Conservation (phyloP, 2,329 filamentous ascomycete species). For the Ophiocordyceps camponoti-saundersi region DNA sequence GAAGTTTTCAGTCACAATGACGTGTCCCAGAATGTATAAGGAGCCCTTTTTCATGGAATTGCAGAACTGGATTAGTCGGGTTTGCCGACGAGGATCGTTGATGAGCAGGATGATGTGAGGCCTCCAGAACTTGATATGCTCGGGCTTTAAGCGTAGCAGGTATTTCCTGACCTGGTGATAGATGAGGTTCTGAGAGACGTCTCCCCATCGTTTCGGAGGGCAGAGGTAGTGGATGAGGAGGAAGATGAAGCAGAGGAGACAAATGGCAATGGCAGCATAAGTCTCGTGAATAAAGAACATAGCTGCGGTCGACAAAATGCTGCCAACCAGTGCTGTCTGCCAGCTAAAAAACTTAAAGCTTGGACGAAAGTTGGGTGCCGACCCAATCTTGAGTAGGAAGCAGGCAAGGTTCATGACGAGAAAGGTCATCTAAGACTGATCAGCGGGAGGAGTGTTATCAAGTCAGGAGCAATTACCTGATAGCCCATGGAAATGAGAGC, state of each 20-base stretch:
- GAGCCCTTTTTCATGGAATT: slow-evolving; percentile 82
- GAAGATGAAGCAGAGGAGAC: slow-evolving; percentile 60
- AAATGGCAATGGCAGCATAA: slow-evolving; percentile 61
- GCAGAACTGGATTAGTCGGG: slow-evolving; percentile 75
- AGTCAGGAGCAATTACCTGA: slow-evolving; percentile 27
- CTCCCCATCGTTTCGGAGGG: slow-evolving; percentile 77
- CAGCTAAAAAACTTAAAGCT: slow-evolving; percentile 83
- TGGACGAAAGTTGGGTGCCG: slow-evolving; percentile 75
- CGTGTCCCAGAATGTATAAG: slow-evolving; percentile 71
- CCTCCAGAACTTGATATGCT: slow-evolving; percentile 89
- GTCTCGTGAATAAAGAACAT: slow-evolving; percentile 86
- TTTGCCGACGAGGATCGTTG: slow-evolving; percentile 67
- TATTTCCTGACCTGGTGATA: slow-evolving; percentile 80
- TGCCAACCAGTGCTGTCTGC: slow-evolving; percentile 61
- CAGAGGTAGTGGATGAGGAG: slow-evolving; percentile 72
- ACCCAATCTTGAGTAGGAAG: slow-evolving; percentile 72
- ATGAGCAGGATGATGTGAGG: slow-evolving; percentile 75
- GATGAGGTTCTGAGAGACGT: slow-evolving; percentile 77
- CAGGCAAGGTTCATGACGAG: slow-evolving; percentile 78
- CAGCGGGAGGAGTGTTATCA: background rate
- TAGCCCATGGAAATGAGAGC: slow-evolving; percentile 86
- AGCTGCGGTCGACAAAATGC: slow-evolving; percentile 57
- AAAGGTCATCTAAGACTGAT: slow-evolving; percentile 57
- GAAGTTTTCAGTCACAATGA: slow-evolving; percentile 76
- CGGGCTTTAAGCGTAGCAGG: slow-evolving; percentile 61